Percentiles rank a stretch among this genome's conserved stretches.
Conservation (phyloP, 768 basidiomycete genomes). For the Lactifluus volemus region DNA sequence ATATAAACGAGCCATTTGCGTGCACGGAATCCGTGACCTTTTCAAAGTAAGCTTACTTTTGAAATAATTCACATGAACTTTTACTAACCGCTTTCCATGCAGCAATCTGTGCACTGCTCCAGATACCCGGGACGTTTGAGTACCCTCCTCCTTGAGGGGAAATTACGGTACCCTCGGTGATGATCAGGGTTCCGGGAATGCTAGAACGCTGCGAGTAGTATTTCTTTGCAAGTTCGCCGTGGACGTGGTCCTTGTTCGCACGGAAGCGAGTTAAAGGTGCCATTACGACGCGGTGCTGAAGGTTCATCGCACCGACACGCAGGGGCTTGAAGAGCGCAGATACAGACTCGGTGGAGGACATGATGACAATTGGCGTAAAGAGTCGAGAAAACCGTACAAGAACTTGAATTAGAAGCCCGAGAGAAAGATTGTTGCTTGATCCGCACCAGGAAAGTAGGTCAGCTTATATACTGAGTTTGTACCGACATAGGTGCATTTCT, state of each 20-base stretch:
- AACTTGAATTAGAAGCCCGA: no score
- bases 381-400: no score
- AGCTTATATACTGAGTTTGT: no score
- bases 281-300: constrained; percentile 44
- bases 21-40: constrained; percentile 53
- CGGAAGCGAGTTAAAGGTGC: constrained; percentile 45
- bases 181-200: constrained; percentile 42
- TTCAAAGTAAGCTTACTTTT: constrained; percentile 23
- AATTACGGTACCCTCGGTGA: constrained; percentile 51
- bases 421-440: no score
- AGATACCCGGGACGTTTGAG: constrained; percentile 52
- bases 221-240: constrained; percentile 29
- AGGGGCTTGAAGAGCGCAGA: constrained; percentile 38
- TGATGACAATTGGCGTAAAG: neutral
- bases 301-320: constrained; percentile 32
- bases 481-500: no score
- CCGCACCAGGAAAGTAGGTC: no score
- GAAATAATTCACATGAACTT: neutral
- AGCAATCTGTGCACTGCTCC: constrained; percentile 45
- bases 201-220: constrained; percentile 44
- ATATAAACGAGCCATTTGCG: constrained; percentile 42
- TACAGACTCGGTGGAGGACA: neutral
- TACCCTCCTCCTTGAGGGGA: constrained; percentile 41
- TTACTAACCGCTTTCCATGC: constrained; percentile 39
- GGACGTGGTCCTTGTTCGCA: constrained; percentile 31